phyloP scores from a whole-genome alignment of 192 early-diverging fungal genomes.

The Mortierella hygrophila region DNA sequence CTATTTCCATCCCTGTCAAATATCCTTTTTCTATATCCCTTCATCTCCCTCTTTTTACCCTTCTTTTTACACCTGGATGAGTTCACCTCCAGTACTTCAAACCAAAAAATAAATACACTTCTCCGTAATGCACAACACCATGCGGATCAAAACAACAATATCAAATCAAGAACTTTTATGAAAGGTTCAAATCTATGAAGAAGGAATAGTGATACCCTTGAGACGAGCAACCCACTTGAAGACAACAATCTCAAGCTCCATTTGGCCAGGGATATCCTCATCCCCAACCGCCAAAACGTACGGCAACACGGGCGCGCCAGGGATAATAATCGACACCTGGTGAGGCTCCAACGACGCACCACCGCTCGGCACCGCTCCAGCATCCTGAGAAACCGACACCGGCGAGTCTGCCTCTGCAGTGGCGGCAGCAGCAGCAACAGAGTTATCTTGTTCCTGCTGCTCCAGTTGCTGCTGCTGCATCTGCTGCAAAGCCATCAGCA shows the following conservation, averaged over 20 bases:
- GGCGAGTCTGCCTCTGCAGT: not conserved
- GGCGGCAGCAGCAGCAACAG: not conserved
- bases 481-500: constrained; percentile 37
- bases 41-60: not conserved
- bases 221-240: constrained; percentile 41
- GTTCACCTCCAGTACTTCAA: too few relatives aligned
- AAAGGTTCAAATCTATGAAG: not conserved
- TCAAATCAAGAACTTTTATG: not conserved
- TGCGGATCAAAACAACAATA: not conserved
- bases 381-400: not conserved
- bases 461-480: constrained; percentile 28
- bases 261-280: constrained; percentile 19
- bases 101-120: too few relatives aligned
- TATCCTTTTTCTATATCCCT: not conserved
- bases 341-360: not conserved
- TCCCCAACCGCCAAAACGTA: constrained; percentile 29
- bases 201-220: constrained; percentile 18
- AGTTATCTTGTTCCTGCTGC: not conserved
- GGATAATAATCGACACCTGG: constrained; percentile 27
- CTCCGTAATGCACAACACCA: too few relatives aligned
- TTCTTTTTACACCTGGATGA: not conserved
- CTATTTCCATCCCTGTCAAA: too few relatives aligned
- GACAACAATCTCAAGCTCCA: constrained; percentile 30
- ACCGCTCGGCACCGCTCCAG: not conserved
- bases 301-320: constrained; percentile 42